Percentiles rank a stretch among this genome's conserved stretches.
Conservation (phyloP, 176 grass and related monocot species). For the Zizania latifolia region DNA sequence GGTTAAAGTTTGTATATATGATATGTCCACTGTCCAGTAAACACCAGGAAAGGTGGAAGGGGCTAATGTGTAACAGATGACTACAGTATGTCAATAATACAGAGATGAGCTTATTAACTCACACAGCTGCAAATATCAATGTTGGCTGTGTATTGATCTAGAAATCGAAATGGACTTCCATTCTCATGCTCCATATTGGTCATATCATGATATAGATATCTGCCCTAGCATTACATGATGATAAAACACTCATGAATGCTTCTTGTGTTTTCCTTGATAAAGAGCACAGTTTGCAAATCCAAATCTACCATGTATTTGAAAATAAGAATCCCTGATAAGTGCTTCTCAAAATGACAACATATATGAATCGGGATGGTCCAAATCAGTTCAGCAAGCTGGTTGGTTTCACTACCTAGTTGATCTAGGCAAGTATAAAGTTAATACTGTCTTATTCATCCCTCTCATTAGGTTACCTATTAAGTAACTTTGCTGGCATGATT, state of each 20-base stretch:
- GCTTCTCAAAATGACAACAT: neutral
- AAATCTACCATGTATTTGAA: neutral
- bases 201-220: neutral
- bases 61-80: neutral
- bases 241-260: neutral
- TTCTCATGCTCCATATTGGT: neutral
- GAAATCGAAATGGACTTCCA: neutral
- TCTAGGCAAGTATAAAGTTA: neutral
- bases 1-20: neutral
- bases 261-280: neutral
- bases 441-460: neutral
- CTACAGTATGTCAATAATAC: neutral
- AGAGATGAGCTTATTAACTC: neutral
- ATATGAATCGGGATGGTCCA: neutral
- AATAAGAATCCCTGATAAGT: neutral
- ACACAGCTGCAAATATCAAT: neutral
- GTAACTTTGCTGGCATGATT: neutral
- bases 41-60: neutral
- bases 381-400: neutral
- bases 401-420: neutral
- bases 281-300: neutral
- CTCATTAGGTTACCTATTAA: neutral
- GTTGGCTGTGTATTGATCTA: neutral
- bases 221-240: neutral
- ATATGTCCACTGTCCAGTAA: neutral